Base-by-base conservation (phyloP, 441 rosid genomes). In the Jatropha podagrica region DNA sequence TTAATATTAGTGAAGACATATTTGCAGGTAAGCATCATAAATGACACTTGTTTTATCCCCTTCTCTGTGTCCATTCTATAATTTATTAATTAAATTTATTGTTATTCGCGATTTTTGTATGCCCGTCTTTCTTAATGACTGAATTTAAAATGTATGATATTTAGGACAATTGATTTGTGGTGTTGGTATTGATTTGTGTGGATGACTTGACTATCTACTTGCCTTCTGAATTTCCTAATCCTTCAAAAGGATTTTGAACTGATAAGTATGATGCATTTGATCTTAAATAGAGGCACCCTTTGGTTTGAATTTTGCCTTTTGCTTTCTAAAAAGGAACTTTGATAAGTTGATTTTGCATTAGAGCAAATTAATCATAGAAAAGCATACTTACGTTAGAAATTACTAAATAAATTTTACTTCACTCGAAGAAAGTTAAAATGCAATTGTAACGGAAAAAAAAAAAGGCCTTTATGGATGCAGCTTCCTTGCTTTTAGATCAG, bases 1-100 rank as follows among this genome's bases (percentile, higher is more conserved):
- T 95, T 67, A 95, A 95, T 78, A 95, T 95, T 69, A 95, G 98
- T 82, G 99, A 95, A 85, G 99, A 95, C 85, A 95, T 95, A 79
- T 95, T 65, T 85, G 99, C 98, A 69, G 99, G 99, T 93, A 81
- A 69, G 78, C 37, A 27, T 68, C 10, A 15, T 18, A 37, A n/a
- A 20, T 54, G 63, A 41, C 4, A 15, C 37, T 42, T 77, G 40
- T 61, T 65, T 62, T 0, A 9, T 38, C 61, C n/a, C 67, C 4
- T 49, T 60, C 41, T 61, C n/a, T 59, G 20, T 18, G 41, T 38
- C 13, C 12, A 18, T 42, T 41, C 12, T 58, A 12, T 26, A 40
- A 8, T 27, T 62, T 9, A 5, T 60, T 27, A 52, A 37, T 17
- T 3, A 6, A 37, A 38, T 13, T 1, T 73, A 18, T 18, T 49